phyloP scores from a whole-genome alignment of 768 basidiomycete species.

The Coprinopsis cinerea region DNA sequence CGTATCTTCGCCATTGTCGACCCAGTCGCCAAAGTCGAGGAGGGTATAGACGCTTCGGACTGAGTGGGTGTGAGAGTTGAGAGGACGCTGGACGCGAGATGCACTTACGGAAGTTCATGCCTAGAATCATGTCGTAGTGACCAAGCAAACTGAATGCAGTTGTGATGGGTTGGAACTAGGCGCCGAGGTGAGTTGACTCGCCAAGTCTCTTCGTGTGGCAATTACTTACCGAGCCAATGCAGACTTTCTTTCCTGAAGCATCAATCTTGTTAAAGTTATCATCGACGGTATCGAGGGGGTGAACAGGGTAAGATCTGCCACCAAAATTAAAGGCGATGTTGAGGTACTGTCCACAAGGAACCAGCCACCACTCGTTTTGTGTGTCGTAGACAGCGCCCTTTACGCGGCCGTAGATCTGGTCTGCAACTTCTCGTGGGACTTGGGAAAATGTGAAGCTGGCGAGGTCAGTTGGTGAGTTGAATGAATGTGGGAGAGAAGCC shows the following conservation, averaged over 20 bases:
- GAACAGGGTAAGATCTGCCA: conserved; percentile 60
- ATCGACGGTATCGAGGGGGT: conserved; percentile 66
- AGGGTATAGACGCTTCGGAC: conserved; percentile 75
- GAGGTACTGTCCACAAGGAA: conserved; percentile 70
- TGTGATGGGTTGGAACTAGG: conserved; percentile 78
- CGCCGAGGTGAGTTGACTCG: not conserved
- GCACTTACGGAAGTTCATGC: conserved; percentile 69
- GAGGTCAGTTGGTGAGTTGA: conserved; percentile 32
- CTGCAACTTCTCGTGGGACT: conserved; percentile 67
- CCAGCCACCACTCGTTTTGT: conserved; percentile 53
- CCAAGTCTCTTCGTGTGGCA: not conserved
- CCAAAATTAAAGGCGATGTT: conserved; percentile 70
- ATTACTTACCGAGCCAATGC: conserved; percentile 57
- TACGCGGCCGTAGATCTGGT: conserved; percentile 78
- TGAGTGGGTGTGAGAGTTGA: conserved; percentile 21
- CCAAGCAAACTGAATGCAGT: conserved; percentile 72
- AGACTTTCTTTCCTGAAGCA: conserved; percentile 22
- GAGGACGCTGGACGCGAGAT: not conserved
- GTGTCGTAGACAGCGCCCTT: conserved; percentile 63
- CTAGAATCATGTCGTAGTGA: conserved; percentile 78
- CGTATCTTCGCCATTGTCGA: conserved; percentile 38
- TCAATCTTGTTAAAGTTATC: conserved; percentile 51
- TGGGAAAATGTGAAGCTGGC: conserved; percentile 42
- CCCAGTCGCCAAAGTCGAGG: conserved; percentile 67
- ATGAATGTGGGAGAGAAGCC: conserved; percentile 13